These are phyloP conservation scores for Austroboletus eburneus DNA, from an alignment of 768 basidiomycete genomes.

Conservation along the genomic window DNA sequence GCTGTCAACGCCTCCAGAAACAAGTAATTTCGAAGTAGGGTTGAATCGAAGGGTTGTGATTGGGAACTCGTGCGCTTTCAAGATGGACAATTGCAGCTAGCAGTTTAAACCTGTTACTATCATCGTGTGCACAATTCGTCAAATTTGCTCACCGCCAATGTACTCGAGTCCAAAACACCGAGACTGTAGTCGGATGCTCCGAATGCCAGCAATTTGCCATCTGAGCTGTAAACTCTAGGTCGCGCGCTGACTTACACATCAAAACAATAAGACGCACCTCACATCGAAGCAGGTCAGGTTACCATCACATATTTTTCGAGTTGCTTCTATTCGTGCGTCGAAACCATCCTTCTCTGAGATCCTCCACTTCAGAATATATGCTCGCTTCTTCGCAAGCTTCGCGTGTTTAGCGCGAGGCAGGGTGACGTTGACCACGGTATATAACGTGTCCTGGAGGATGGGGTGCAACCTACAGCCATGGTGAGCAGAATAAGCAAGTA, in stretches of 20 bases:
- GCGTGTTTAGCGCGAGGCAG: slow-evolving; percentile 53
- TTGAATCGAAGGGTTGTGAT: slow-evolving; percentile 89
- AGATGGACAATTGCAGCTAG: slow-evolving; percentile 84
- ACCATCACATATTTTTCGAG: slow-evolving; percentile 71
- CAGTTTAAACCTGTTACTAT: slow-evolving; percentile 1
- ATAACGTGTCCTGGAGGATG: slow-evolving; percentile 47
- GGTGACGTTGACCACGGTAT: slow-evolving; percentile 67
- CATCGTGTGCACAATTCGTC: background rate
- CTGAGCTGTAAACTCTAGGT: slow-evolving; percentile 46
- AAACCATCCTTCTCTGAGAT: slow-evolving; percentile 56
- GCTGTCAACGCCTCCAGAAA: slow-evolving; percentile 91
- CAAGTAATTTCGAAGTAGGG: slow-evolving; percentile 70
- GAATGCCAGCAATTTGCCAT: slow-evolving; percentile 80
- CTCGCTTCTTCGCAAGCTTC: slow-evolving; percentile 53
- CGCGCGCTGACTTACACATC: slow-evolving; percentile 1
- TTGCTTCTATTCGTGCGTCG: slow-evolving; percentile 45
- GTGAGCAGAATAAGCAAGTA: slow-evolving; percentile 5
- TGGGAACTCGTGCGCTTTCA: slow-evolving; percentile 94
- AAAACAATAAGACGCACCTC: slow-evolving; percentile 48
- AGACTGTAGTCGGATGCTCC: slow-evolving; percentile 86
- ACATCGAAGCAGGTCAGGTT: slow-evolving; percentile 85
- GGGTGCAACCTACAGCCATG: slow-evolving; percentile 53
- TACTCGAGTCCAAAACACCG: slow-evolving; percentile 76
- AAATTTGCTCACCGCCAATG: slow-evolving; percentile 57
- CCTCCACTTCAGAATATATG: slow-evolving; percentile 73